These are phyloP conservation scores for Aspergillus chevalieri DNA, from an alignment of 2,329 filamentous ascomycete species.

Conservation along the genomic window DNA sequence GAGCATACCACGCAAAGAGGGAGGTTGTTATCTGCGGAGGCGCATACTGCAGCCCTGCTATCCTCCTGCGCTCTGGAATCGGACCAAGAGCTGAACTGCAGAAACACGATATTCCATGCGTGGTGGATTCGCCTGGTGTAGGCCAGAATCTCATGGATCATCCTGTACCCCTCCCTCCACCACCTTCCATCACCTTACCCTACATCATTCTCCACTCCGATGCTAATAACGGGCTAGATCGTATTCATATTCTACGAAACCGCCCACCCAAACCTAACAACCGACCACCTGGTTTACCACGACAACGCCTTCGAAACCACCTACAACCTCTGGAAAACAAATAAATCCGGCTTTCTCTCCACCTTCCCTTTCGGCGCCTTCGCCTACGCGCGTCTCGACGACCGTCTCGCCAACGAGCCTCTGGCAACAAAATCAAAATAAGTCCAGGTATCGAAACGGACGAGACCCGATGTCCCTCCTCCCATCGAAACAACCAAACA, in stretches of 20 bases:
- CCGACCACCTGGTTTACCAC: constrained; percentile 53
- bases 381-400: constrained; percentile 56
- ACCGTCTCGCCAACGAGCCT: constrained; percentile 50
- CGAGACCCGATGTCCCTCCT: constrained; percentile 60
- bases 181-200: neutral
- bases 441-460: constrained; percentile 26
- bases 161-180: constrained; percentile 27
- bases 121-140: constrained; percentile 46
- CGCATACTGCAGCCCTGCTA: constrained; percentile 46
- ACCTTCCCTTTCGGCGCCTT: constrained; percentile 60
- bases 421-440: constrained; percentile 48
- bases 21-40: constrained; percentile 48
- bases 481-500: constrained; percentile 48
- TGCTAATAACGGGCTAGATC: constrained; percentile 32
- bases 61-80: constrained; percentile 51
- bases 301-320: constrained; percentile 46
- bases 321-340: constrained; percentile 52
- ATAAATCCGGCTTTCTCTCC: constrained; percentile 54
- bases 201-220: neutral
- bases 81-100: constrained; percentile 42
- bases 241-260: constrained; percentile 59
- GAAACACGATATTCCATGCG: constrained; percentile 38
- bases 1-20: constrained; percentile 36
- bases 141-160: constrained; percentile 52
- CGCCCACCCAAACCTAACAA: constrained; percentile 47